These are phyloP conservation scores for Trichoderma hamatum DNA, from an alignment of 2,329 filamentous ascomycete species.

Conservation along the genomic window DNA sequence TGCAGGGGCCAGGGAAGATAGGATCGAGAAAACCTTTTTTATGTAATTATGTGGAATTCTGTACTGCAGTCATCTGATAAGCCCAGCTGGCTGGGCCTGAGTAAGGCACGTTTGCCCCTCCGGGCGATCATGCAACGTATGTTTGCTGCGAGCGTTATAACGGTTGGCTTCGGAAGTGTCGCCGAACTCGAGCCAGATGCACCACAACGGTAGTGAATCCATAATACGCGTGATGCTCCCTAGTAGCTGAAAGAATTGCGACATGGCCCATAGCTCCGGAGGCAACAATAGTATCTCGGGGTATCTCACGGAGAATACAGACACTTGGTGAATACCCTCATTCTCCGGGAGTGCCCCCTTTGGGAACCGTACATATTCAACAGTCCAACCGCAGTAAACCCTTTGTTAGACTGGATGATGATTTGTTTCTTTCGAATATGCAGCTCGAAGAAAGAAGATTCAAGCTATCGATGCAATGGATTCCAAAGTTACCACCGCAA, in stretches of 20 bases:
- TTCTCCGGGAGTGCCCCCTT: conserved; percentile 13
- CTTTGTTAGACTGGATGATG: not conserved
- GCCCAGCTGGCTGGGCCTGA: not conserved
- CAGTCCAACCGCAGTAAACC: not conserved
- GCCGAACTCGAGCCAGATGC: not conserved
- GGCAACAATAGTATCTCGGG: conserved; percentile 6
- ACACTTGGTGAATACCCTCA: not conserved
- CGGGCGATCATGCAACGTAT: conserved; percentile 3
- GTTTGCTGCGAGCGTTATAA: not conserved
- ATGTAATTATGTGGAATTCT: not conserved
- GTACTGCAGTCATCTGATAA: not conserved
- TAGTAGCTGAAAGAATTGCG: conserved; percentile 1
- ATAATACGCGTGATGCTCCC: not conserved
- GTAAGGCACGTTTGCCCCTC: not conserved
- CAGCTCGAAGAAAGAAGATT: not conserved
- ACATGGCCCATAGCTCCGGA: not conserved
- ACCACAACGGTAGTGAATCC: not conserved
- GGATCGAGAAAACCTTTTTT: not conserved
- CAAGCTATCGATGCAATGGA: conserved; percentile 20
- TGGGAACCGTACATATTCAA: conserved; percentile 8
- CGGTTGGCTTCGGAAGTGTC: not conserved
- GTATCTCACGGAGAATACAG: conserved; percentile 16
- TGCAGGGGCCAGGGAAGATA: not conserved
- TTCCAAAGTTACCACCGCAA: conserved; percentile 19
- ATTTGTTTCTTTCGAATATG: not conserved